A percentile compares a stretch with the other conserved stretches of the same genome.
Evolutionary conservation across 257 asterid species (phyloP).

Genomic region (Avicennia marina): DNA sequence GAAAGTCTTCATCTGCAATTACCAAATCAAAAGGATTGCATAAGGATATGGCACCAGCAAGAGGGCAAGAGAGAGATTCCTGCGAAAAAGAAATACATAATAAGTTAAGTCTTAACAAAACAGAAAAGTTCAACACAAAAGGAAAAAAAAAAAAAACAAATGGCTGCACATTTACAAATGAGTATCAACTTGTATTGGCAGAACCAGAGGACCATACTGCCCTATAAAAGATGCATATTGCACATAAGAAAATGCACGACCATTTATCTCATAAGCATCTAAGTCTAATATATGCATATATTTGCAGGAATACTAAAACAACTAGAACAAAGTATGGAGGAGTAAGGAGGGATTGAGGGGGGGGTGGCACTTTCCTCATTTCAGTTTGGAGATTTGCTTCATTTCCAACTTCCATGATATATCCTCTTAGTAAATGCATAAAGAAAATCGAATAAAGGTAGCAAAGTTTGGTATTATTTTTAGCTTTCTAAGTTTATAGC

Average conservation of each 20-base stretch:
- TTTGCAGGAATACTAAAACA: no score
- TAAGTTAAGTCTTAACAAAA: slow-evolving; percentile 18
- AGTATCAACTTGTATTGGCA: neutral
- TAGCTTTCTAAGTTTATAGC: no score
- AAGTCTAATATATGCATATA: no score
- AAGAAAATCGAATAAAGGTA: no score
- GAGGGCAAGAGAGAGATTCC: slow-evolving; percentile 81
- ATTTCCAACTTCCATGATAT: no score
- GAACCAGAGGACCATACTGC: neutral
- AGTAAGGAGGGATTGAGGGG: no score
- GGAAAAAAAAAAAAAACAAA: slow-evolving; percentile 2
- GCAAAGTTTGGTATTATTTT: no score
- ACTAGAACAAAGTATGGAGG: no score
- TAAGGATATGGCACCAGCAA: slow-evolving; percentile 90
- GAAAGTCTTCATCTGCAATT: slow-evolving; percentile 92
- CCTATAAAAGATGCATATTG: neutral
- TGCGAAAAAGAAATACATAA: slow-evolving; percentile 32
- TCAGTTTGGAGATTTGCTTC: no score
- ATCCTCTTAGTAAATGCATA: no score
- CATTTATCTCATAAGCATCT: no score
- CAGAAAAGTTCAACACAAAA: neutral
- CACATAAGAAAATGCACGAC: neutral
- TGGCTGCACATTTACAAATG: neutral
- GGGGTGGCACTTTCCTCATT: no score
- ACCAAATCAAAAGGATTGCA: slow-evolving; percentile 95